phyloP scores from a whole-genome alignment of 2,329 filamentous ascomycete genomes.

The Mycocentrospora acerina region DNA sequence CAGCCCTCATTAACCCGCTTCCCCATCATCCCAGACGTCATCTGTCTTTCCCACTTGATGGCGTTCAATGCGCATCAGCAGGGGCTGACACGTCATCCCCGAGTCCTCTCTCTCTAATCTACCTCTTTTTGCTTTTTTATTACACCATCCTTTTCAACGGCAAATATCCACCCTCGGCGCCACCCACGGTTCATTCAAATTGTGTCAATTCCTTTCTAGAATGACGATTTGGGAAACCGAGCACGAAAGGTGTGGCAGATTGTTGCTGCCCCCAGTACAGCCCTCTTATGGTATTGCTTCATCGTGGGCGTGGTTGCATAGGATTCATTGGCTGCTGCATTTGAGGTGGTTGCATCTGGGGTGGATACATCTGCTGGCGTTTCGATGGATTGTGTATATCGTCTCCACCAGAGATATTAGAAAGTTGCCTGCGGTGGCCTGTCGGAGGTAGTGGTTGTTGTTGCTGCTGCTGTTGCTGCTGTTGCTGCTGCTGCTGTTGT shows the following conservation, averaged over 20 bases:
- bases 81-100: too few species aligned
- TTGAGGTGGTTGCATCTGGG: slow-evolving; percentile 42
- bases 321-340: slow-evolving; percentile 50
- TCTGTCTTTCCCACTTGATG: too few species aligned
- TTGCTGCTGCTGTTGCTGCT: slow-evolving; percentile 29
- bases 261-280: too few species aligned
- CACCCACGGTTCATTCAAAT: too few species aligned
- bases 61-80: not conserved
- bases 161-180: too few species aligned
- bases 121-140: too few species aligned
- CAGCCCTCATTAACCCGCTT: not conserved
- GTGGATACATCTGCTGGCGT: slow-evolving; percentile 59
- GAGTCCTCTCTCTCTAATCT: too few species aligned
- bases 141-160: too few species aligned
- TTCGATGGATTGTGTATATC: slow-evolving; percentile 56
- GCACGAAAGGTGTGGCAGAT: too few species aligned
- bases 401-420: slow-evolving; percentile 59
- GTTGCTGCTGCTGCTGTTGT: slow-evolving; percentile 41
- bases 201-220: too few species aligned
- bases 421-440: slow-evolving; percentile 59
- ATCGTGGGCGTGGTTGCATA: slow-evolving; percentile 54
- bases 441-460: slow-evolving; percentile 11
- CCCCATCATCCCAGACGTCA: too few species aligned
- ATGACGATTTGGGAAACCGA: too few species aligned
- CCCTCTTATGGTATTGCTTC: slow-evolving; percentile 12